phyloP scores from a whole-genome alignment of 2,329 filamentous ascomycete genomes.

The Diaporthe batatas region DNA sequence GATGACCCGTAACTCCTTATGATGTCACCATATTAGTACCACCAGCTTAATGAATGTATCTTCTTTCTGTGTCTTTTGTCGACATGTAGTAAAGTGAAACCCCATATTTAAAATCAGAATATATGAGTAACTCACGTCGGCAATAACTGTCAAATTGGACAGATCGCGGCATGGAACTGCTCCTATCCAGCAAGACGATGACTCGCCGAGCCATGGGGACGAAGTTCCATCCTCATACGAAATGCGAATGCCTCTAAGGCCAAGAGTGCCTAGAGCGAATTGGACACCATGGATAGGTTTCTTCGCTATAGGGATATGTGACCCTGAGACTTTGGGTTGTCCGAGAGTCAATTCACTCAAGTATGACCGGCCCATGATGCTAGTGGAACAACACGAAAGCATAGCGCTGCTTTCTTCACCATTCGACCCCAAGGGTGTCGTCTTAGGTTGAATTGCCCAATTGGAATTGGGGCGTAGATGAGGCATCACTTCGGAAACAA shows the following conservation, averaged over 20 bases:
- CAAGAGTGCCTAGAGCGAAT: background rate
- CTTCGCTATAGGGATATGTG: background rate
- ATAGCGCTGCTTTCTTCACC: background rate
- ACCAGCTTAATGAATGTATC: no score
- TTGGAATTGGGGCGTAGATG: background rate
- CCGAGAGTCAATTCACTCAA: background rate
- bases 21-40: background rate
- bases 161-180: background rate
- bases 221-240: background rate
- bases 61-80: no score
- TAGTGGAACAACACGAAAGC: background rate
- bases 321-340: background rate
- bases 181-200: background rate
- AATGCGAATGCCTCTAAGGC: constrained; percentile 1
- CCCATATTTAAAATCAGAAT: no score
- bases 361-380: background rate
- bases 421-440: background rate
- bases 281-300: background rate
- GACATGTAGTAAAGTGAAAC: no score
- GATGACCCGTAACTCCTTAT: background rate
- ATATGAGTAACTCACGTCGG: background rate
- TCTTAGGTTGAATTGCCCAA: background rate
- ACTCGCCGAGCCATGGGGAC: background rate
- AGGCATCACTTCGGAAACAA: background rate
- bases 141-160: background rate